Base-by-base conservation (phyloP, 257 asterid species). In the Penstemon newberryi region DNA sequence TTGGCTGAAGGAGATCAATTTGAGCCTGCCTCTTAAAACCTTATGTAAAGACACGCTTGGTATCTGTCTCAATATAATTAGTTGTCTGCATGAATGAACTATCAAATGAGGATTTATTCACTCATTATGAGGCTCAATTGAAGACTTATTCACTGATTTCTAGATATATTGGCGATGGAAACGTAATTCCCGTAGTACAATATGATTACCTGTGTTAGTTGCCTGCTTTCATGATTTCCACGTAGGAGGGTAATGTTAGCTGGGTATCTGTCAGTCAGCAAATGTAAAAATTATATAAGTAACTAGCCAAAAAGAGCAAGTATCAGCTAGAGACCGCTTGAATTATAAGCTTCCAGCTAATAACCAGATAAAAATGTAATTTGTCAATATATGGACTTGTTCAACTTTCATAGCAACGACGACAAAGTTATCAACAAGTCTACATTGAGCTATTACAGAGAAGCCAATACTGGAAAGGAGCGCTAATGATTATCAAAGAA, bases 221-320 rank as follows among this genome's bases (percentile, higher is more conserved):
- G 97, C 80, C 97, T 81, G 89, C 98, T 93, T 72, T 93, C 98
- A 66, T 93, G 98, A 79, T 93, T 93, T 70, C 98, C 98, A 60
- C 97, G 98, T 42, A 93, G 86, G 60, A 93, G 90, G 56, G 98
- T 93, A 69, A 93, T 90, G 80, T 86, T 86, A 70, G 98, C 95
- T 64, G 98, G 97, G 70, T 86, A 84, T 84, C 98, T 92, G 83
- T 2, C 33, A 60, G 19, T 69, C 45, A 80, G 73, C 44, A 70
- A 69, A 78, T 46, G 65, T 15, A 74, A 64, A 63, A 59, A 15
- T 4, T 43, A 53, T 5, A 66, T 60, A 64, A 62, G 37, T 58
- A 38, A 75, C 64, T 46, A 76, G 45, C 56, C 51, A 72, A 58
- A 70, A 59, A 52, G 40, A 76, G 75, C 50, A 73, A 70, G 45